Conservation (phyloP, 345 rosid species). For the Populus nigra region DNA sequence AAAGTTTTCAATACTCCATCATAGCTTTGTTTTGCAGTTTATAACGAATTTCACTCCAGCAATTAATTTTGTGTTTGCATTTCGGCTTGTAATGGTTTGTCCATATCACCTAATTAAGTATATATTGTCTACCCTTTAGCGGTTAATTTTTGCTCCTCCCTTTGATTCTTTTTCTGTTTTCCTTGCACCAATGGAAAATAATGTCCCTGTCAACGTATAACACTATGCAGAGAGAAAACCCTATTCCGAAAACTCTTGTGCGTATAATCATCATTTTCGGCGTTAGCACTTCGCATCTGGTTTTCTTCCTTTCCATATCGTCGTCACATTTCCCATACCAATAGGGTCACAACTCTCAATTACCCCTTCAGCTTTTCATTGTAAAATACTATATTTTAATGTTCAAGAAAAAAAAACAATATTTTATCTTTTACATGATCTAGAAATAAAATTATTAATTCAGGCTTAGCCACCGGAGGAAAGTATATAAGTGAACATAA, state of each 20-base stretch:
- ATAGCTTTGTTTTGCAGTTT: not conserved
- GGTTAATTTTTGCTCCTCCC: not conserved
- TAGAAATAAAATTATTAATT: not conserved
- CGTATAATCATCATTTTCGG: not conserved
- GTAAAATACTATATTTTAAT: not conserved
- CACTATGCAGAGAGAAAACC: not conserved
- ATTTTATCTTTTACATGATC: not conserved
- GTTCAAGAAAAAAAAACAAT: not conserved
- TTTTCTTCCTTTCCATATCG: not conserved
- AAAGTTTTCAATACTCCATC: not conserved
- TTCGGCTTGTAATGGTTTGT: not conserved
- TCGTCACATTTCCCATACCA: not conserved
- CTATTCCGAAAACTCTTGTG: not conserved
- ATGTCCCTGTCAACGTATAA: not conserved
- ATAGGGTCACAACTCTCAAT: not conserved
- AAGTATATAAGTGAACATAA: too few relatives aligned
- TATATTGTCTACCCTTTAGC: not conserved
- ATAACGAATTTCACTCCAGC: not conserved
- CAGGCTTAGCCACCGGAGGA: too few relatives aligned
- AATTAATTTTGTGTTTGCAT: not conserved
- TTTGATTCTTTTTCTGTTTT: not conserved
- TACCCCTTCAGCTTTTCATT: not conserved
- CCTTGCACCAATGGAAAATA: not conserved
- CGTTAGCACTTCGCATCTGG: not conserved
- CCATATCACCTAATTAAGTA: not conserved